Evolutionary conservation across 1,139 yeast species (phyloP).

Genomic region (Blastobotrys capitulatus): DNA sequence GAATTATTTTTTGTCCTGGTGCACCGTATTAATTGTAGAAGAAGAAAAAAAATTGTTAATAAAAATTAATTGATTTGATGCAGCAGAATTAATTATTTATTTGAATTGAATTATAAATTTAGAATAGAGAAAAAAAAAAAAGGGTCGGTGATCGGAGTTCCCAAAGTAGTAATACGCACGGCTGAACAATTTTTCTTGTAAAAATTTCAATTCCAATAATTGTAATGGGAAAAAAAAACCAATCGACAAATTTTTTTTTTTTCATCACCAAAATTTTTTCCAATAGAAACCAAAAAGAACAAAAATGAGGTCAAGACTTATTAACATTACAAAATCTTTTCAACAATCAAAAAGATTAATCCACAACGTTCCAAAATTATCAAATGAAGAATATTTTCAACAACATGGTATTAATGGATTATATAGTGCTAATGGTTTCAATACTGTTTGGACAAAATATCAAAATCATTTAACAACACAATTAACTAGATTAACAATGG

Average conservation of each 20-base stretch:
- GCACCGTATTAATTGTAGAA: too few relatives aligned
- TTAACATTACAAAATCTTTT: background rate
- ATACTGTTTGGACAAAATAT: slow-evolving; percentile 74
- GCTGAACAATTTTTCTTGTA: too few relatives aligned
- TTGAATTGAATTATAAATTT: too few relatives aligned
- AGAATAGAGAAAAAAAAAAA: too few relatives aligned
- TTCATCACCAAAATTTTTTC: background rate
- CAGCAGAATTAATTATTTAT: too few relatives aligned
- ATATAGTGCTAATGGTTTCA: slow-evolving; percentile 61
- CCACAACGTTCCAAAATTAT: slow-evolving; percentile 62
- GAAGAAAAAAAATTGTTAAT: too few relatives aligned
- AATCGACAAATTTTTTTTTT: background rate
- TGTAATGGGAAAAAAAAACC: too few relatives aligned
- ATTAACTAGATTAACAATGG: slow-evolving; percentile 61
- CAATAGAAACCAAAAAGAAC: background rate
- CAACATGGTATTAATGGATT: slow-evolving; percentile 64
- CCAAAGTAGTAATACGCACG: too few relatives aligned
- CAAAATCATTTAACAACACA: slow-evolving; percentile 65
- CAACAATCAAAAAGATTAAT: slow-evolving; percentile 33
- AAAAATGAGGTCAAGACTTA: background rate
- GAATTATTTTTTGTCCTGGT: too few relatives aligned
- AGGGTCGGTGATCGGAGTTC: too few relatives aligned
- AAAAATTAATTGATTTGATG: too few relatives aligned
- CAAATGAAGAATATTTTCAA: slow-evolving; percentile 38
- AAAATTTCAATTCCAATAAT: too few relatives aligned